Percentiles rank a stretch among this genome's conserved stretches.
Conservation (phyloP, 257 asterid genomes). For the Rauvolfia tetraphylla region DNA sequence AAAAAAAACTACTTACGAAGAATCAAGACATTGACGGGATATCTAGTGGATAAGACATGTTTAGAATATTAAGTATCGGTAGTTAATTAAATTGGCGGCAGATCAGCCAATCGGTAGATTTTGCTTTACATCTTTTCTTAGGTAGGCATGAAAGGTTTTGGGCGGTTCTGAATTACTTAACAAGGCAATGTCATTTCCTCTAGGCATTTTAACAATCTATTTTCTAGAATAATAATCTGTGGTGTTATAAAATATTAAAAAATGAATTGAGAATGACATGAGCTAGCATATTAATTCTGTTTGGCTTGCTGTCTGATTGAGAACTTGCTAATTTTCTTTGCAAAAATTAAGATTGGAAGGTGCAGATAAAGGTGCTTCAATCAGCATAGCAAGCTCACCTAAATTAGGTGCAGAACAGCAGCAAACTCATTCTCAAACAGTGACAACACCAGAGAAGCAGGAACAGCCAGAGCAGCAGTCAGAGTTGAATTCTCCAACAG, state of each 20-base stretch:
- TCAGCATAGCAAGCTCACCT: constrained; percentile 20
- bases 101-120: not conserved
- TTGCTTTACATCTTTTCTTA: no score
- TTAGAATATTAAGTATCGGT: not conserved
- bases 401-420: constrained; percentile 9
- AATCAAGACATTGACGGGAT: not conserved
- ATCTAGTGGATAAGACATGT: not conserved
- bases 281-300: not conserved
- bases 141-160: no score
- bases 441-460: constrained; percentile 1
- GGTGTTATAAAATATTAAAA: not conserved
- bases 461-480: not conserved
- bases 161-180: not conserved
- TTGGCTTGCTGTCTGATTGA: not conserved
- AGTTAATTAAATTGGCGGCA: not conserved
- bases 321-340: not conserved
- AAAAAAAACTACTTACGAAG: not conserved
- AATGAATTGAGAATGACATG: not conserved
- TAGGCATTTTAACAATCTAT: not conserved
- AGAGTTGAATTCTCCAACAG: constrained; percentile 16
- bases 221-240: not conserved
- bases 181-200: not conserved
- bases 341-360: constrained; percentile 28
- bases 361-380: constrained; percentile 20
- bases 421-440: constrained; percentile 4